phyloP scores from a whole-genome alignment of 805 yeast species.

The Candida gorgasii region DNA sequence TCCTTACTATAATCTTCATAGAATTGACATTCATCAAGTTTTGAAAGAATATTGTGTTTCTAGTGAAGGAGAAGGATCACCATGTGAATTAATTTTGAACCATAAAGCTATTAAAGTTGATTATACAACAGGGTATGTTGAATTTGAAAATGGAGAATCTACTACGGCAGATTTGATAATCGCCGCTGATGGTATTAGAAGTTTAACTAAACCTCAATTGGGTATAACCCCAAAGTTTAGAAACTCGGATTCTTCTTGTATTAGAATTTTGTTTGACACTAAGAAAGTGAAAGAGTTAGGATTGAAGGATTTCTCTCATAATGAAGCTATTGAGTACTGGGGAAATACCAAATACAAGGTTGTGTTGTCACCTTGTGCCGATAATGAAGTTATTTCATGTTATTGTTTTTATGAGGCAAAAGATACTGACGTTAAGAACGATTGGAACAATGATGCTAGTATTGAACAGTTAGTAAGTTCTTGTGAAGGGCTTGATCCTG shows the following conservation, averaged over 20 bases:
- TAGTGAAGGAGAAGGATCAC: constrained; percentile 21
- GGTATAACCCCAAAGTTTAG: constrained; percentile 14
- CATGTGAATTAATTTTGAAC: constrained; percentile 22
- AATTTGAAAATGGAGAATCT: constrained; percentile 25
- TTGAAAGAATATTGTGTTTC: constrained; percentile 20
- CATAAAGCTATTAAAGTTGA: constrained; percentile 19
- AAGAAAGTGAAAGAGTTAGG: constrained; percentile 17
- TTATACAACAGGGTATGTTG: constrained; percentile 21
- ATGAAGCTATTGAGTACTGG: constrained; percentile 21
- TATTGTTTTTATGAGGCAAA: constrained; percentile 17
- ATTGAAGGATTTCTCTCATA: constrained; percentile 18
- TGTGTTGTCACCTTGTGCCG: constrained; percentile 19
- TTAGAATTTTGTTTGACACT: constrained; percentile 17
- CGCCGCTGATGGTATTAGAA: constrained; percentile 33
- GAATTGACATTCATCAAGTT: constrained; percentile 25
- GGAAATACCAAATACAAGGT: constrained; percentile 17
- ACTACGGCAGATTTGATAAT: constrained; percentile 25
- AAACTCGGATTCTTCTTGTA: constrained; percentile 18
- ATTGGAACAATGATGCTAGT: constrained; percentile 19
- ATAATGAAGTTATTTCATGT: constrained; percentile 20
- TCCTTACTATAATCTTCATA: constrained; percentile 29
- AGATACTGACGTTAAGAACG: constrained; percentile 16
- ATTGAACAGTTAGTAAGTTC: constrained; percentile 15
- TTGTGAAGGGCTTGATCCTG: constrained; percentile 17
- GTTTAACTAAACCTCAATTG: constrained; percentile 17